Evolutionary conservation across 768 basidiomycete species (phyloP), one percentile per base, ranked within the genome.

Genomic region (Naganishia antarctica): DNA sequence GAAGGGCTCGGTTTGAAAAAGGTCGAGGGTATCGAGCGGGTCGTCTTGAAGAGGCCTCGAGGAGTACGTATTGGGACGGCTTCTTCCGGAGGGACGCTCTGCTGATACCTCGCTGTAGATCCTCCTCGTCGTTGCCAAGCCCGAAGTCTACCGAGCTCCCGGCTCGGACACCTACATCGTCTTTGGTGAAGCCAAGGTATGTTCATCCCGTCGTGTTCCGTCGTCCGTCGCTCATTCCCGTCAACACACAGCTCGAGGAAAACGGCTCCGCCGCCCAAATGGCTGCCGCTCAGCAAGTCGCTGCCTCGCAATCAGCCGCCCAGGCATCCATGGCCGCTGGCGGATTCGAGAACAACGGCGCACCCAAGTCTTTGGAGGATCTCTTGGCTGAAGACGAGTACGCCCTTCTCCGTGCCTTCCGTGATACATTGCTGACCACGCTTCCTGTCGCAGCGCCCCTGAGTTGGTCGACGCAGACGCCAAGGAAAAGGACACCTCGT

Each of bases 81-180:
- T n/a, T n/a, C n/a, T n/a, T n/a, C n/a, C n/a, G n/a, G n/a, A n/a
- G n/a, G n/a, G n/a, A n/a, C n/a, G n/a, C n/a, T n/a, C n/a, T n/a
- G n/a, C n/a, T n/a, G n/a, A n/a, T 44, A 63, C n/a, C 44, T 18
- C 40, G 5, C 28, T 47, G 46, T 71, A 90, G 88, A 81, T 94
- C 68, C 85, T 98, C 67, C 89, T 97, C 76, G 93, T 97, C 66
- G 84, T 99, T 71, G 85, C 90, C 60, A 82, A 87, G 57, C 96
- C 96, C 40, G 96, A 99, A 69, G 96, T 99, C 60, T 99, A 89
- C 86, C 97, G 97, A 83, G 91, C 90, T 53, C 86, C 88, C 45
- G 92, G 91, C 81, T 91, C 90, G 76, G 96, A 99, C 80, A 91
- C 89, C 80, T 97, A 99, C 83, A 91, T 99, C 76, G 92, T 99